Percentiles rank a stretch among this genome's conserved stretches.
These are phyloP conservation scores for Achlya hypogyna DNA, from an alignment of 352 stramenopile species.

Conservation along the genomic window DNA sequence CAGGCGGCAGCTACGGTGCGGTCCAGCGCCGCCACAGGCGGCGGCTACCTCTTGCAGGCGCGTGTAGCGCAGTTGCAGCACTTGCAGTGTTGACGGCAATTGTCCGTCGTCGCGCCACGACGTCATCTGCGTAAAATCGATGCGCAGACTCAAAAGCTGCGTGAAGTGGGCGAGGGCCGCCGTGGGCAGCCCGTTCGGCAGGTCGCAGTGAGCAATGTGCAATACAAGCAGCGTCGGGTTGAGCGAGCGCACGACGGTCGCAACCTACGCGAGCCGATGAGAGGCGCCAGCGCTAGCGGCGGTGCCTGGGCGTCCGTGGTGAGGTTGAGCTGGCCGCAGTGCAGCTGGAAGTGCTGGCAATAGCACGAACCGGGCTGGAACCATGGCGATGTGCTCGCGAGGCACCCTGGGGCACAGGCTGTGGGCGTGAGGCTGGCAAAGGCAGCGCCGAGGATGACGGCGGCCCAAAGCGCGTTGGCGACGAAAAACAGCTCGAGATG, in stretches of 20 bases:
- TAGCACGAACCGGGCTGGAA: not conserved
- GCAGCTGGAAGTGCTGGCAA: not conserved
- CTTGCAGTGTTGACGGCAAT: constrained; percentile 2
- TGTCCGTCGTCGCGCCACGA: not conserved
- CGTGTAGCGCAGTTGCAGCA: not conserved
- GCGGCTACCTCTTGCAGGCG: not conserved
- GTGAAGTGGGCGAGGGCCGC: not conserved
- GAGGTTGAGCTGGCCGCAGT: not conserved
- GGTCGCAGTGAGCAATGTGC: constrained; percentile 2
- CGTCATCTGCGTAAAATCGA: not conserved
- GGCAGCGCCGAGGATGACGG: not conserved
- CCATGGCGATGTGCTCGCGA: constrained; percentile 6
- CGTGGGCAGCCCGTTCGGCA: not conserved
- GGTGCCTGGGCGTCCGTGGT: not conserved
- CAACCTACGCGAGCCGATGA: not conserved
- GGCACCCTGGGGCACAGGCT: not conserved
- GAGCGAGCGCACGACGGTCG: not conserved
- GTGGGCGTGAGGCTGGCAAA: not conserved
- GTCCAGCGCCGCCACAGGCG: no score
- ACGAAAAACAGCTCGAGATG: constrained; percentile 10
- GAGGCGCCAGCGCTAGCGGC: not conserved
- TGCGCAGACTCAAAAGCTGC: not conserved
- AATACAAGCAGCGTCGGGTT: not conserved
- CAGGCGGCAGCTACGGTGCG: not conserved
- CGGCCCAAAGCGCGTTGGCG: constrained; percentile 8